Evolutionary conservation across 2,329 filamentous ascomycete species (phyloP).

Genomic region (Aciculosporium take): DNA sequence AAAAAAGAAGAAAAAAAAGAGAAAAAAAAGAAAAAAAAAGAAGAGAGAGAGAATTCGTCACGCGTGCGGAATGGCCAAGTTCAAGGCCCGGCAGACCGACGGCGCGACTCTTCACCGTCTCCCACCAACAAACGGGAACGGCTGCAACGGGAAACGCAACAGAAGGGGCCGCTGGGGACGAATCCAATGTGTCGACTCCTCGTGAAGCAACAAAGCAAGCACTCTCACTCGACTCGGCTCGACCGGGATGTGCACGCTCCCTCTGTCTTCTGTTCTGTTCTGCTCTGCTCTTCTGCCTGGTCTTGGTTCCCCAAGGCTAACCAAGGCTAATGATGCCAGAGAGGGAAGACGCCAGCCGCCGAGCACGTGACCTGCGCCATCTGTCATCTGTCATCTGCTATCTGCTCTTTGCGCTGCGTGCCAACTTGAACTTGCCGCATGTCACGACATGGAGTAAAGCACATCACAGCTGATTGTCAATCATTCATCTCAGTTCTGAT

Average conservation of each 20-base stretch:
- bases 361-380: constrained; percentile 13
- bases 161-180: constrained; percentile 20
- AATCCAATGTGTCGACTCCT: constrained; percentile 29
- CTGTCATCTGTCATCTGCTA: background rate
- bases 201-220: constrained; percentile 19
- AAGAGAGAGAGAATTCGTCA: too few species aligned
- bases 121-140: constrained; percentile 12
- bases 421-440: background rate
- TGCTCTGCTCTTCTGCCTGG: too few species aligned
- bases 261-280: too few species aligned
- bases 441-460: too few species aligned
- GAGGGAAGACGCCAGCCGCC: constrained; percentile 15
- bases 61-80: constrained; percentile 9
- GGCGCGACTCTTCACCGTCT: constrained; percentile 10
- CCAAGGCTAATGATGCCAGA: too few species aligned
- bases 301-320: constrained; percentile 14
- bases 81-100: constrained; percentile 2
- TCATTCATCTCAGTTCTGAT: too few species aligned
- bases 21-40: background rate
- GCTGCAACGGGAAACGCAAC: constrained; percentile 15
- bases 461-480: too few species aligned
- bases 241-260: too few species aligned
- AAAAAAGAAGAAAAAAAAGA: background rate
- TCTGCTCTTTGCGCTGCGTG: background rate
- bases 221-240: too few species aligned